Conservation (phyloP, 1,139 yeast species). For the Debaryomycetaceae sp. region DNA sequence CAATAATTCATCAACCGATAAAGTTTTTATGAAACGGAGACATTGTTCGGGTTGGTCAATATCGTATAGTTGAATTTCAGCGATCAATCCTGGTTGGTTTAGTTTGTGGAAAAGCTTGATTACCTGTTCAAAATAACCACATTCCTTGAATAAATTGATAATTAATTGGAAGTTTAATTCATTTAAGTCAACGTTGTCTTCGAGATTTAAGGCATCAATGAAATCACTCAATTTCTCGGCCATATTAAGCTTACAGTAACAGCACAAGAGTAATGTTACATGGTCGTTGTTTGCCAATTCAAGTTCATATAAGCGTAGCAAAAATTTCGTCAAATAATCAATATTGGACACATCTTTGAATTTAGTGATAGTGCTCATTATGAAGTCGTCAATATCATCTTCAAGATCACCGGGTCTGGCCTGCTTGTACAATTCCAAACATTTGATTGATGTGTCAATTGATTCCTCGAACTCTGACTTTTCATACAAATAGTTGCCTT, state of each 20-base stretch:
- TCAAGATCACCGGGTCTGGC: conserved; percentile 1
- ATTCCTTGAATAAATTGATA: conserved; percentile 72
- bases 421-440: conserved; percentile 23
- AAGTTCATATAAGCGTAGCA: conserved; percentile 53
- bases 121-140: conserved; percentile 68
- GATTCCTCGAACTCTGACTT: conserved; percentile 68
- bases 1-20: conserved; percentile 76
- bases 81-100: conserved; percentile 72
- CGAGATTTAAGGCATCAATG: conserved; percentile 41
- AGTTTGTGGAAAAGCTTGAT: conserved; percentile 66
- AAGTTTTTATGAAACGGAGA: conserved; percentile 61
- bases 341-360: conserved; percentile 85
- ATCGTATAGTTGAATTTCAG: conserved; percentile 71
- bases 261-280: conserved; percentile 73
- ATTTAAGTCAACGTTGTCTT: conserved; percentile 16
- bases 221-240: conserved; percentile 57
- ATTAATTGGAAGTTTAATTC: conserved; percentile 69
- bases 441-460: conserved; percentile 58
- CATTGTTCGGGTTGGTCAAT: conserved; percentile 61
- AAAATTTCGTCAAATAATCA: conserved; percentile 57
- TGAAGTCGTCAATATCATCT: conserved; percentile 40
- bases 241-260: conserved; percentile 76
- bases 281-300: conserved; percentile 69
- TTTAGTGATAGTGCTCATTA: conserved; percentile 75
- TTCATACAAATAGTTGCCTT: conserved; percentile 69